These are phyloP conservation scores for Pistacia vera DNA, from an alignment of 345 rosid genomes.

Conservation along the genomic window DNA sequence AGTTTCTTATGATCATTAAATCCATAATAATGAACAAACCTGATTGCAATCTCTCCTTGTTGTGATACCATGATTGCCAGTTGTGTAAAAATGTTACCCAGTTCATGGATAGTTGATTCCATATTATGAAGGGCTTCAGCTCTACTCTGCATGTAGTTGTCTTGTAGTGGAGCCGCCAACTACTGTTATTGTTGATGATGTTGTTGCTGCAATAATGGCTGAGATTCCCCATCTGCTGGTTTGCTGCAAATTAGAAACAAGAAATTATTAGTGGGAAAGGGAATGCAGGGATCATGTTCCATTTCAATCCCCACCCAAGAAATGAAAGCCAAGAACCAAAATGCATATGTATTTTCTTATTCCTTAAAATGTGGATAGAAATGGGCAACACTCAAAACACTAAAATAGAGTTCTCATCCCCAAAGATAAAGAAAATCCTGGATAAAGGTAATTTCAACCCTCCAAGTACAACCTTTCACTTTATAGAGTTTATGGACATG, in stretches of 20 bases:
- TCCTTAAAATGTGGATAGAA: neutral
- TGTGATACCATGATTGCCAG: slow-evolving; percentile 88
- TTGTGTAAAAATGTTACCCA: slow-evolving; percentile 72
- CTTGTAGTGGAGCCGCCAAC: slow-evolving; percentile 64
- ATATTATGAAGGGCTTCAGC: slow-evolving; percentile 83
- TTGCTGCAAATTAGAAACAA: slow-evolving; percentile 38
- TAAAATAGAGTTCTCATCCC: neutral
- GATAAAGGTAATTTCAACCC: neutral
- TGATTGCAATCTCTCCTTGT: slow-evolving; percentile 90
- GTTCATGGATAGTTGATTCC: slow-evolving; percentile 86
- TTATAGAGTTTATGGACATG: too few relatives aligned
- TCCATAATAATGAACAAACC: slow-evolving; percentile 37
- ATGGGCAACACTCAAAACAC: neutral
- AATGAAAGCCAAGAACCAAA: neutral
- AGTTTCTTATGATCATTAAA: neutral
- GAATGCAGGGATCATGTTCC: neutral
- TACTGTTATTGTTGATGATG: slow-evolving; percentile 65
- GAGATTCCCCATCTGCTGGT: slow-evolving; percentile 55
- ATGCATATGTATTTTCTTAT: neutral
- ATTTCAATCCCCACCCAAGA: neutral
- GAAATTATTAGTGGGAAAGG: neutral
- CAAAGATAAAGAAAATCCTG: neutral
- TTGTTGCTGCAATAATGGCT: slow-evolving; percentile 52
- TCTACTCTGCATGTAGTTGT: slow-evolving; percentile 81
- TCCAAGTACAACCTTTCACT: neutral